These are phyloP conservation scores for Sporothrix pallida DNA, from an alignment of 2,329 filamentous ascomycete species.

Conservation along the genomic window DNA sequence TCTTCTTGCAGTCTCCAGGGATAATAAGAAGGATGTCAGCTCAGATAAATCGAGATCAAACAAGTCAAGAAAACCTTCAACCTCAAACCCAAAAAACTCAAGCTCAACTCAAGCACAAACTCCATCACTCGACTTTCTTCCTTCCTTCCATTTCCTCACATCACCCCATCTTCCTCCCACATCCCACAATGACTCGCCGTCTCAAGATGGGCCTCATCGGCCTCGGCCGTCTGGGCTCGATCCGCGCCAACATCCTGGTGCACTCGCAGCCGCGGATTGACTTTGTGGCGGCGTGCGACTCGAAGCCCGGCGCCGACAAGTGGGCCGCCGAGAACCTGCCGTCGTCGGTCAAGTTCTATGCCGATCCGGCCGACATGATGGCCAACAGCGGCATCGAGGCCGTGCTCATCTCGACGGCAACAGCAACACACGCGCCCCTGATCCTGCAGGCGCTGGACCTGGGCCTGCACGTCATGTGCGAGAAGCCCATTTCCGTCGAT, in stretches of 20 bases:
- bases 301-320: slow-evolving; percentile 35
- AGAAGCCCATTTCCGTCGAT: slow-evolving; percentile 28
- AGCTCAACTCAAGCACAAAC: background rate
- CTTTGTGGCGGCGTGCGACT: slow-evolving; percentile 30
- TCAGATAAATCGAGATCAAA: too few species aligned
- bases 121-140: background rate
- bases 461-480: slow-evolving; percentile 31
- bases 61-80: too few species aligned
- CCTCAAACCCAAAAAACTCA: background rate
- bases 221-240: slow-evolving; percentile 42
- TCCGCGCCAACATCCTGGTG: slow-evolving; percentile 45
- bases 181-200: slow-evolving; percentile 30
- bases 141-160: background rate
- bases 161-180: background rate
- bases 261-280: slow-evolving; percentile 47
- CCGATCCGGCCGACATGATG: slow-evolving; percentile 42
- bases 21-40: too few species aligned
- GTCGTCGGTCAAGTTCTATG: slow-evolving; percentile 39
- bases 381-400: slow-evolving; percentile 42
- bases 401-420: slow-evolving; percentile 44
- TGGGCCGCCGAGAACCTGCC: slow-evolving; percentile 45
- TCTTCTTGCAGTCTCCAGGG: too few species aligned
- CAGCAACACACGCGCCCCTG: slow-evolving; percentile 43
- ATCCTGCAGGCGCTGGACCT: slow-evolving; percentile 40
- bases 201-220: slow-evolving; percentile 39